Base-by-base conservation (phyloP, 1,284 basidiomycete genomes). In the Ustilago hordei region DNA sequence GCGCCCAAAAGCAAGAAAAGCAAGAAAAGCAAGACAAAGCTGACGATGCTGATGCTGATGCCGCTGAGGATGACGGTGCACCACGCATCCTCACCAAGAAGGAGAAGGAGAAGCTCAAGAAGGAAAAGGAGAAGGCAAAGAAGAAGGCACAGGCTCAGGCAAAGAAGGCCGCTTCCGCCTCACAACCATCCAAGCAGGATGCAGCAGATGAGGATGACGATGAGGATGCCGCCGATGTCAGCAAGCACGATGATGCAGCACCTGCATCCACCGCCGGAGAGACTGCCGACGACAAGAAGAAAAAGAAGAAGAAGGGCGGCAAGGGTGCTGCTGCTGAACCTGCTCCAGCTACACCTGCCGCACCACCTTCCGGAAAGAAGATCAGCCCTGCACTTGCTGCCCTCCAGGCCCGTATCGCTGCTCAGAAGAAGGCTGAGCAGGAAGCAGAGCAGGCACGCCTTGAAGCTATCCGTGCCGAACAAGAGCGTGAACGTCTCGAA, bases 31-130 rank as follows among this genome's bases (percentile, higher is more conserved):
- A 69, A 36, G 64, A 41, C 17, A 57, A 28, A 31, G 61, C 54
- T 34, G 67, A 55, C 3, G 43, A 23, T 19, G 43, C 43, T 19
- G 39, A 43, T 43, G 39, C 39, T 3, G 60, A 70, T 31, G 72
- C 73, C 13, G 69, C 48, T 12, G 52, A 64, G 13, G 76, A 75
- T 19, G 77, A 75, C n/a, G 75, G 73, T 32, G 69, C 72, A 4
- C 74, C 60, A 34, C 71, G 75, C 68, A 77, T 85, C 32, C 71
- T 85, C 39, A 80, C 82, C 32, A 85, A 85, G 72, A 85, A 85
- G 66, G 84, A 85, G 62, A 85, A 85, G 71, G 84, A 85, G 72
- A 81, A 81, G 55, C 70, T 85, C 50, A 85, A 85, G 53, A 85
- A 85, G 71, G 84, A 85, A 64, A 83, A 81, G 64, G 84, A 85